Conservation (phyloP, 768 basidiomycete species). For the Lentinula sp. region DNA sequence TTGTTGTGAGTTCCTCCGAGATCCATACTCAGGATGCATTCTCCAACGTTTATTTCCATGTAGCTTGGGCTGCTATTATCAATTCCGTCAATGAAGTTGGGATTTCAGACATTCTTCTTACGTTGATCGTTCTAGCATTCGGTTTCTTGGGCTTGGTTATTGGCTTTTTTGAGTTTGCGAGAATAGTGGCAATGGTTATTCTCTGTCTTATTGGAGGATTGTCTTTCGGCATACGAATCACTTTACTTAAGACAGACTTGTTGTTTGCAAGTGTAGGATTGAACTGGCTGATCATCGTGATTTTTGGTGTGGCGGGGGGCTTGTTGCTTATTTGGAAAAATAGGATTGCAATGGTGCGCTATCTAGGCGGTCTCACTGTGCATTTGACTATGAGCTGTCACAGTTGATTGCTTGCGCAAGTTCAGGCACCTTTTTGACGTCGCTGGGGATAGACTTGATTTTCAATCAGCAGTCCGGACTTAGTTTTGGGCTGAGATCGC, state of each 20-base stretch:
- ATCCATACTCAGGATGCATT: neutral
- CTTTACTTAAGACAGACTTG: constrained; percentile 43
- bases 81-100: constrained; percentile 46
- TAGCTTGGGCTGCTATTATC: constrained; percentile 60
- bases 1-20: constrained; percentile 26
- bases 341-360: constrained; percentile 45
- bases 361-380: neutral
- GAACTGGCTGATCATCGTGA: constrained; percentile 50
- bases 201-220: constrained; percentile 51
- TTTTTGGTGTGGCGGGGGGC: constrained; percentile 36
- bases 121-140: constrained; percentile 39
- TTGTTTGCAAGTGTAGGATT: constrained; percentile 30
- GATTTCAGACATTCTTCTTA: constrained; percentile 46
- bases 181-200: constrained; percentile 36
- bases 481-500: constrained; percentile 55
- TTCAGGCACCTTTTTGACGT: constrained; percentile 53
- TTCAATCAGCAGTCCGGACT: constrained; percentile 55
- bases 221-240: constrained; percentile 48
- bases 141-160: constrained; percentile 46
- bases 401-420: constrained; percentile 49
- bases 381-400: neutral
- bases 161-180: constrained; percentile 48
- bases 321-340: constrained; percentile 37
- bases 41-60: neutral
- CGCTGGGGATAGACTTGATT: constrained; percentile 50